These are phyloP conservation scores for Fusarium sp. DNA, from an alignment of 2,329 filamentous ascomycete species.

Conservation along the genomic window DNA sequence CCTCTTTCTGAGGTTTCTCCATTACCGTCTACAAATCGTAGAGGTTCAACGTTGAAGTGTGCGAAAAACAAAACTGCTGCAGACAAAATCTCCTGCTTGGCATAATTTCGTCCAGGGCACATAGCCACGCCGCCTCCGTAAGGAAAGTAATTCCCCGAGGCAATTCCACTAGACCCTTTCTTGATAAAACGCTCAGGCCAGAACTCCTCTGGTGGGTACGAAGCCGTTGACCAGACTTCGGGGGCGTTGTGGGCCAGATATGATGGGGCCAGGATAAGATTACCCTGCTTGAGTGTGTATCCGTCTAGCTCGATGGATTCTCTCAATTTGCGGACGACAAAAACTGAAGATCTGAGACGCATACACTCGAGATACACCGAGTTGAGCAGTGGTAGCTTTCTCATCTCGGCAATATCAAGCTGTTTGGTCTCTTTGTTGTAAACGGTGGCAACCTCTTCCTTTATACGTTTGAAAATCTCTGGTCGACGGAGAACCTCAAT, in stretches of 20 bases:
- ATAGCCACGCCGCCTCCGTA: slow-evolving; percentile 45
- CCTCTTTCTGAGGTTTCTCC: slow-evolving; percentile 35
- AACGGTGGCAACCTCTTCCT: slow-evolving; percentile 24
- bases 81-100: slow-evolving; percentile 45
- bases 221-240: slow-evolving; percentile 28
- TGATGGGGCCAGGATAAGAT: slow-evolving; percentile 40
- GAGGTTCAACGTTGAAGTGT: slow-evolving; percentile 36
- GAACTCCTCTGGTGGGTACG: slow-evolving; percentile 36
- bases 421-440: slow-evolving; percentile 7
- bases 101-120: slow-evolving; percentile 46
- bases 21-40: slow-evolving; percentile 24
- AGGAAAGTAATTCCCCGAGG: slow-evolving; percentile 42
- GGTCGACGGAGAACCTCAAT: slow-evolving; percentile 41
- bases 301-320: slow-evolving; percentile 41
- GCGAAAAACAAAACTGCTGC: slow-evolving; percentile 36
- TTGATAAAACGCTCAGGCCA: slow-evolving; percentile 43
- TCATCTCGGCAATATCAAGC: slow-evolving; percentile 30
- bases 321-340: slow-evolving; percentile 41
- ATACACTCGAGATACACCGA: slow-evolving; percentile 41
- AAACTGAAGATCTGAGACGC: slow-evolving; percentile 38
- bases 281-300: slow-evolving; percentile 38
- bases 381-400: slow-evolving; percentile 36
- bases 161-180: slow-evolving; percentile 21
- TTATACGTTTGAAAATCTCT: slow-evolving; percentile 31
- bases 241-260: slow-evolving; percentile 41